Conservation (phyloP, 208 protist species). For the Trypanosoma scelopori region DNA sequence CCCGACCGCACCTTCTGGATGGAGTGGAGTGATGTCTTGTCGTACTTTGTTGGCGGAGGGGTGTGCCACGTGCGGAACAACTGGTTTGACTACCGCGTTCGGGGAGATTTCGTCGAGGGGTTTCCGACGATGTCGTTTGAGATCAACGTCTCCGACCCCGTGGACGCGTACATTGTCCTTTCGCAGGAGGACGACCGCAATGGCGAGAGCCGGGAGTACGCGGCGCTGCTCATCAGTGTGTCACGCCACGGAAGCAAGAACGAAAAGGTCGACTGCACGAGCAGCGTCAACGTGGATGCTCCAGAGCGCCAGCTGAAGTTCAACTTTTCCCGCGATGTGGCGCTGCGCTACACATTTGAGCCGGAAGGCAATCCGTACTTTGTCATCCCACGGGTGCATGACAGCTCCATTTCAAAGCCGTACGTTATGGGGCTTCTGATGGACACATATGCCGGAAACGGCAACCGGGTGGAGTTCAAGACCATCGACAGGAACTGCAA, state of each 20-base stretch:
- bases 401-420: constrained; percentile 45
- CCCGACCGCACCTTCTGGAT: constrained; percentile 81
- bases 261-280: constrained; percentile 64
- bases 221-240: constrained; percentile 63
- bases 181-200: constrained; percentile 76
- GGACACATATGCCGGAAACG: constrained; percentile 73
- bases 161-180: constrained; percentile 61
- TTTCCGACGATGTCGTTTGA: constrained; percentile 58
- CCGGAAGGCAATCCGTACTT: constrained; percentile 76
- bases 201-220: constrained; percentile 45
- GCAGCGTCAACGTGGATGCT: constrained; percentile 66
- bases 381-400: constrained; percentile 71
- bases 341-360: constrained; percentile 63
- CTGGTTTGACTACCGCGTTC: constrained; percentile 81
- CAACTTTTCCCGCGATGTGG: constrained; percentile 76
- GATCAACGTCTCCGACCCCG: constrained; percentile 56
- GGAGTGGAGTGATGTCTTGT: constrained; percentile 67
- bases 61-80: constrained; percentile 64
- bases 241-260: constrained; percentile 63
- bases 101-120: constrained; percentile 61
- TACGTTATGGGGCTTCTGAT: constrained; percentile 72
- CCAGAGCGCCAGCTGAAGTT: constrained; percentile 73
- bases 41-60: constrained; percentile 59
- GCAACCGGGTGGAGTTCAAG: constrained; percentile 71
- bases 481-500: constrained; percentile 57